Base-by-base conservation (phyloP, 495 filamentous ascomycete genomes). In the Collariella sp. region DNA sequence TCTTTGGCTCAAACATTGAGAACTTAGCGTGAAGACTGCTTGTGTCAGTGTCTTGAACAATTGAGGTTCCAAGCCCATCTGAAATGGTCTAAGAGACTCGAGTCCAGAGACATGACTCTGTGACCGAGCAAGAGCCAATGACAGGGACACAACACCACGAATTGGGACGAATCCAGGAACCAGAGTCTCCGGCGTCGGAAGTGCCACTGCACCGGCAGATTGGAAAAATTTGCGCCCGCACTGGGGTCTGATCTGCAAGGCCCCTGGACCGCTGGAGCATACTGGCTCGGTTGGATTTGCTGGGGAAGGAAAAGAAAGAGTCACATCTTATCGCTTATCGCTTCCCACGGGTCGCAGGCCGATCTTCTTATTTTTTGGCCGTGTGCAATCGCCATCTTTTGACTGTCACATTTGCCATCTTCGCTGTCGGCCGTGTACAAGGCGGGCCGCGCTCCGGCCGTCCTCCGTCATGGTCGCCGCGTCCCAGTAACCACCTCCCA, bases 381-480 rank as follows among this genome's bases (percentile, higher is more conserved):
- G n/a, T 15, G 44, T 16, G 49, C 50, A 46, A 52, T 52, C 42
- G 46, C 38, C 46, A 49, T 55, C 51, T 47, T 42, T 35, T 46
- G 24, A 35, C 24, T 38, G 50, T 38, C 52, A 44, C 33, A 54
- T 51, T 50, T 57, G 47, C 52, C 55, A 59, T 53, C 50, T 46
- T 57, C 34, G 70, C 56, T 69, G 61, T 68, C 68, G 63, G 64
- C 67, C 56, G 60, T 72, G 60, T 63, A 56, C 54, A 69, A 76
- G 62, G 75, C 73, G 48, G 73, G 74, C 54, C 71, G 75, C 57
- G 72, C 73, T 51, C 74, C 74, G 59, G 68, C 70, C 39, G 55
- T 78, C 46, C 70, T 78, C 61, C 71, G 74, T 55, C 71, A 75
- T 65, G 69, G 70, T 58, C 72, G 71, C 61, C 74, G 73, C 44